These are phyloP conservation scores for Pseudonitzschia delicatissima DNA, from an alignment of 108 stramenopile species.

Conservation along the genomic window DNA sequence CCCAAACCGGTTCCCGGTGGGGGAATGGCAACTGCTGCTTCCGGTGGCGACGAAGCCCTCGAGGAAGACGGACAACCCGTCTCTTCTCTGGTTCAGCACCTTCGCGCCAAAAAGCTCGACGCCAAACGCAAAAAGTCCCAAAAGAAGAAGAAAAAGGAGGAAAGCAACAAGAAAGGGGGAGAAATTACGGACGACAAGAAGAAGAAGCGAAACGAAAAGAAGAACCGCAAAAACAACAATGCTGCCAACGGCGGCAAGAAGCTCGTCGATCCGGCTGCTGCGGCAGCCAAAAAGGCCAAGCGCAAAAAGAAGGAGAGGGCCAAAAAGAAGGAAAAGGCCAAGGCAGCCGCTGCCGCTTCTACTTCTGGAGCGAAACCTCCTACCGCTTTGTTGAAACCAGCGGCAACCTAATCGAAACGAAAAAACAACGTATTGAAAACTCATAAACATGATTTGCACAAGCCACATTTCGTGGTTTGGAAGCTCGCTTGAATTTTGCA, in stretches of 20 bases:
- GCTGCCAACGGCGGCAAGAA: conserved; percentile 7
- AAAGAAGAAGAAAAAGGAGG: conserved; percentile 32
- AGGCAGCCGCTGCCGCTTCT: conserved; percentile 7
- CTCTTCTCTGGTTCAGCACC: conserved; percentile 44
- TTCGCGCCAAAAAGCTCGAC: conserved; percentile 43
- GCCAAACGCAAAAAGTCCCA: conserved; percentile 34
- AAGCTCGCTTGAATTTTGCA: no score
- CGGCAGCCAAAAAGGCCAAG: conserved; percentile 11
- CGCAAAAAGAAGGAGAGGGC: conserved; percentile 17
- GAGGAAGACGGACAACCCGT: conserved; percentile 27
- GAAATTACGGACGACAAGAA: conserved; percentile 7
- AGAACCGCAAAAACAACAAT: conserved; percentile 3
- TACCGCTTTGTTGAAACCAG: conserved; percentile 20
- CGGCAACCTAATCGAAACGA: background rate
- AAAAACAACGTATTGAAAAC: background rate
- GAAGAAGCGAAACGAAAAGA: conserved; percentile 12
- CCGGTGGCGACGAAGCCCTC: conserved; percentile 3
- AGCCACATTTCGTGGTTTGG: no score
- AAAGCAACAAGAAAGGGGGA: background rate
- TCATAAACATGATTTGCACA: background rate
- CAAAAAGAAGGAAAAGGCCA: conserved; percentile 23
- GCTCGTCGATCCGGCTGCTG: conserved; percentile 15
- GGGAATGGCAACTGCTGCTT: conserved; percentile 11
- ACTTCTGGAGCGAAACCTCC: background rate
- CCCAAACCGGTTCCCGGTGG: conserved; percentile 61